phyloP scores from a whole-genome alignment of 2,329 filamentous ascomycete genomes.

The Claviceps monticola region DNA sequence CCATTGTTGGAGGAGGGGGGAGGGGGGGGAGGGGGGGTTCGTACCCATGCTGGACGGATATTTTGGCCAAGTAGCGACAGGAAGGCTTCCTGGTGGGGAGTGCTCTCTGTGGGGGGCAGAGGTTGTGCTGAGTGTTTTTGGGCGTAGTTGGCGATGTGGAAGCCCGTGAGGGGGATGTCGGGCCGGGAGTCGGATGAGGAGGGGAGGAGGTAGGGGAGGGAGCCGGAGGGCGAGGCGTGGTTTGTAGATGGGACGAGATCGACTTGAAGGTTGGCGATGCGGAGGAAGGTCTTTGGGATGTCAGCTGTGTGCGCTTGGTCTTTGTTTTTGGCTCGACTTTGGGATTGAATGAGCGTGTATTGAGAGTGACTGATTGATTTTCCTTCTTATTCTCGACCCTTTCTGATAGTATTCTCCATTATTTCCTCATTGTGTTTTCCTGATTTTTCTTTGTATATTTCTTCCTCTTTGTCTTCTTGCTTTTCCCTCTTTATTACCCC shows the following conservation, averaged over 20 bases:
- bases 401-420: too few species aligned
- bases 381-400: too few species aligned
- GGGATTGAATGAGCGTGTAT: too few species aligned
- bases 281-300: conserved; percentile 54
- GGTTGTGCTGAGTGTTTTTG: conserved; percentile 25
- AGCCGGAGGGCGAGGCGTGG: conserved; percentile 79
- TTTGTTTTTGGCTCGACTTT: neutral
- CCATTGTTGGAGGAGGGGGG: neutral
- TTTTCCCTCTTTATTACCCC: neutral
- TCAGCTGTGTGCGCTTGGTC: neutral
- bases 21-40: conserved; percentile 5
- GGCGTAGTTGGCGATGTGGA: conserved; percentile 56
- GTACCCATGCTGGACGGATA: conserved; percentile 76
- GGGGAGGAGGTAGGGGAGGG: conserved; percentile 77
- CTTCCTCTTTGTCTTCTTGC: neutral
- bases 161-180: conserved; percentile 38
- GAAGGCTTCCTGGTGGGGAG: conserved; percentile 58
- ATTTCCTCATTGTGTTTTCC: neutral
- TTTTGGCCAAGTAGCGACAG: conserved; percentile 60
- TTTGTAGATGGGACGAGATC: conserved; percentile 63
- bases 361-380: neutral
- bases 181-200: conserved; percentile 20
- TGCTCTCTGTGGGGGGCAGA: conserved; percentile 32
- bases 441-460: neutral
- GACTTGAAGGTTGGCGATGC: conserved; percentile 58